These are phyloP conservation scores for Fusarium sp. DNA, from an alignment of 2,329 filamentous ascomycete species.

Conservation along the genomic window DNA sequence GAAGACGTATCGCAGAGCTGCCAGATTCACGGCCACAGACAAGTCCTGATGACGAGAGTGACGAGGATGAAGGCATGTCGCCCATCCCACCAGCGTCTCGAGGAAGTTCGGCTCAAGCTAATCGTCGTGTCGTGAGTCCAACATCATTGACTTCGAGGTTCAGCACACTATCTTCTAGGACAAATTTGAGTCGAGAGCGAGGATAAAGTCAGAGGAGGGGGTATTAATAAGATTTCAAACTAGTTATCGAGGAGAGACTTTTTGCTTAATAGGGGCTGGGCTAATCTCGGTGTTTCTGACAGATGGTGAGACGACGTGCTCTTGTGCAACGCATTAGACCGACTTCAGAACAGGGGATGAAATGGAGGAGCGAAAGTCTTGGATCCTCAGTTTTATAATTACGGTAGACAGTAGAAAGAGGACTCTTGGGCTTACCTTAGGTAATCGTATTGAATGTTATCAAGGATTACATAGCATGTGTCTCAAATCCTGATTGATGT, in stretches of 20 bases:
- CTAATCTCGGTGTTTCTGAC: conserved; percentile 27
- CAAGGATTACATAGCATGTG: not conserved
- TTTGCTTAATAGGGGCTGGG: conserved; percentile 10
- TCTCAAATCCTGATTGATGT: conserved; percentile 1
- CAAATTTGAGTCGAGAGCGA: not conserved
- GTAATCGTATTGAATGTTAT: not conserved
- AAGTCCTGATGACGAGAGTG: not conserved
- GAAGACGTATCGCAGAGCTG: conserved; percentile 18
- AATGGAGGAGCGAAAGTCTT: not conserved
- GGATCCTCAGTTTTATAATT: not conserved
- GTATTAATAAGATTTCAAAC: not conserved
- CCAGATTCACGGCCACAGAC: conserved; percentile 7
- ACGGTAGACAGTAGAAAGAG: not conserved
- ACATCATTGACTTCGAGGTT: conserved; percentile 24
- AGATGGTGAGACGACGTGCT: conserved; percentile 12
- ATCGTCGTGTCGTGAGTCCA: conserved; percentile 20
- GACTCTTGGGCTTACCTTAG: not conserved
- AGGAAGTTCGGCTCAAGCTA: not conserved
- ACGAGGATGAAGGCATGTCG: not conserved
- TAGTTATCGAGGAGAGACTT: not conserved
- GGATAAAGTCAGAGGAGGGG: conserved; percentile 1
- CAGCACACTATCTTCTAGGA: conserved; percentile 18
- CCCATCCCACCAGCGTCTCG: conserved; percentile 25
- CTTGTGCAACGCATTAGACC: conserved; percentile 23
- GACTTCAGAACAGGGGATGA: not conserved